Evolutionary conservation across 1,284 basidiomycete species (phyloP), one percentile per base, ranked within the genome.

Genomic region (Cutaneotrichosporon dermatis): DNA sequence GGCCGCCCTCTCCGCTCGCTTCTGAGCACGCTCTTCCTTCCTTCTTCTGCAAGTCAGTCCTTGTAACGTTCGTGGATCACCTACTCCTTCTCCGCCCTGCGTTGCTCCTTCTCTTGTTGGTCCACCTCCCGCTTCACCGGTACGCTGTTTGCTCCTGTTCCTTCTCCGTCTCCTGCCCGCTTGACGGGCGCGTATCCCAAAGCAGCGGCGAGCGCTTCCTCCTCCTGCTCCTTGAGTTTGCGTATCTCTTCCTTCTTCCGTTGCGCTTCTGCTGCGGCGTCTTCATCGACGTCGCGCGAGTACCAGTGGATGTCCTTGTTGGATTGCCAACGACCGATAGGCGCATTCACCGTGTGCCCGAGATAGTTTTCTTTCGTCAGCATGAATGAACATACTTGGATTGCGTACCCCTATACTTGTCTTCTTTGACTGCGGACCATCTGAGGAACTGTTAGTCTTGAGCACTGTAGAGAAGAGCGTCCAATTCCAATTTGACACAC

Each of bases 281-380:
- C 83, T 0, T 66, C 66, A 6, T 75, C 65, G 10, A 69, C 45
- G 2, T 92, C 89, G 40, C 92, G 85, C 63, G 80, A 84, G 73
- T 95, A 95, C 92, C 92, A 95, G 72, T 95, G 92, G 16, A 95
- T 80, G 69, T 95, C 92, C 74, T 93, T 92, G 80, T 91, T 90
- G 79, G 92, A 93, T 78, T 95, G 92, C 92, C 92, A 95, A 64
- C 92, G 82, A 4, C 92, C 92, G 2, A 89, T 90, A 0, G 92
- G 92, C 1, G 91, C 92, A 69, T 94, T 92, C 77, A 94, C 86
- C 63, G 90, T 91, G 70, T 92, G 88, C 4, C 92, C 92, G 1
- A 95, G 85, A 73, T 94, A 94, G 76, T 93, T 88, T 86, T 92
- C 75, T 62, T 25, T 1, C 2, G 42, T 51, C 12, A 49, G 55